Percentiles rank a stretch among this genome's conserved stretches.
phyloP scores from a whole-genome alignment of 2,329 filamentous ascomycete species.

The Akanthomyces muscarius region DNA sequence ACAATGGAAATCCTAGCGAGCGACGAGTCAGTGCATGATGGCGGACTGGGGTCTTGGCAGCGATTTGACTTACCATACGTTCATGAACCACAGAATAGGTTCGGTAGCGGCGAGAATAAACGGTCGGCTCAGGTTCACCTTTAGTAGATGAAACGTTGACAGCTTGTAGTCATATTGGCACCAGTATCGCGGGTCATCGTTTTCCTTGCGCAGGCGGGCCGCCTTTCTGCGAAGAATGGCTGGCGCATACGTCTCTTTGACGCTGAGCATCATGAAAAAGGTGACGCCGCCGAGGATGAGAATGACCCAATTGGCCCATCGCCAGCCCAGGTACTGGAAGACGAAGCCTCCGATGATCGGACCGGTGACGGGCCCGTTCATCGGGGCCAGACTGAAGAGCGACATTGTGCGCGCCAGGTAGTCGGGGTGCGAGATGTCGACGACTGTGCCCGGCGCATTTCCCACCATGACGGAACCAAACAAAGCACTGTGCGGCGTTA shows the following conservation, averaged over 20 bases:
- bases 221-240: constrained; percentile 63
- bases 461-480: constrained; percentile 73
- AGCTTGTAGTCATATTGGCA: constrained; percentile 68
- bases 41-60: not conserved
- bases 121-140: constrained; percentile 67
- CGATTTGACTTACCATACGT: constrained; percentile 45
- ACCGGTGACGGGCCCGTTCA: constrained; percentile 62
- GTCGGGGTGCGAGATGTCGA: constrained; percentile 78
- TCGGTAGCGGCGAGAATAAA: constrained; percentile 71
- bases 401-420: constrained; percentile 78
- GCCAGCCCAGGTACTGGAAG: constrained; percentile 67
- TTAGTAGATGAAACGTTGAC: constrained; percentile 58
- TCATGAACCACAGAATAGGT: constrained; percentile 66
- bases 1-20: constrained; percentile 64
- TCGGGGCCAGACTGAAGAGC: constrained; percentile 76
- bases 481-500: constrained; percentile 33
- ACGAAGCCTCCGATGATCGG: constrained; percentile 64
- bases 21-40: not conserved
- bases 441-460: constrained; percentile 77
- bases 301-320: constrained; percentile 75
- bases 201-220: constrained; percentile 57
- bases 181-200: constrained; percentile 66
- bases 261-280: constrained; percentile 50
- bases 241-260: constrained; percentile 70
- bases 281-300: constrained; percentile 63